Base-by-base conservation (phyloP, 2,329 filamentous ascomycete genomes). In the Phoma herbarum region DNA sequence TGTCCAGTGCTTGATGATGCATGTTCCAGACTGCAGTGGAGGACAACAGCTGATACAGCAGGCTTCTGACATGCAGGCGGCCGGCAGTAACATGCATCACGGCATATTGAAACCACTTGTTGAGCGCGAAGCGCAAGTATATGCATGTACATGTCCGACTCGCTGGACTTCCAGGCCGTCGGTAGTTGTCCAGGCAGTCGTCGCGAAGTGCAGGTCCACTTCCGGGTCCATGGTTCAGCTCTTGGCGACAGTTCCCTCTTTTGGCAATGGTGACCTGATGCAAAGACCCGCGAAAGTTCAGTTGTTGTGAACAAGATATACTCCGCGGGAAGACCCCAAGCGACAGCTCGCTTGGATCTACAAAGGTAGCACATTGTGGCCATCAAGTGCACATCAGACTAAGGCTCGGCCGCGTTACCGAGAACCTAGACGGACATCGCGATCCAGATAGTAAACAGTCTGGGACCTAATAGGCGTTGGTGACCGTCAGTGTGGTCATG, bases 41-140 rank as follows among this genome's bases (percentile, higher is more conserved):
- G 4, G 11, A 12, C 10, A 7, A 39, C 23, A 44, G 56, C 44
- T 59, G 45, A 59, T 14, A 23, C 18, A 44, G 37, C 25, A 52
- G 18, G n/a, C 14, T 25, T 23, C 18, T 47, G 48, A 43, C 12
- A 9, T 48, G 29, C 22, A 48, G 16, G 16, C 28, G 4, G 28
- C 37, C 41, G 18, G 10, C 2, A 37, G n/a, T 29, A 28, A 29
- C 28, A n/a, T 14, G 10, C 3, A 12, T 18, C 43, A 44, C 22
- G 18, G 26, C 33, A 48, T 52, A 25, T 22, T n/a, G 37, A 5
- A 6, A 20, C 23, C 18, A 35, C 18, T 31, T 31, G 4, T 44
- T 7, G 28, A 10, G 2, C 18, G 14, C 22, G 14, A 42, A 5
- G 12, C 18, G 39, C 29, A 8, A 33, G 12, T 23, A 26, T 8